These are phyloP conservation scores for Hirschioporus abietinus DNA, from an alignment of 768 basidiomycete genomes.

Conservation along the genomic window DNA sequence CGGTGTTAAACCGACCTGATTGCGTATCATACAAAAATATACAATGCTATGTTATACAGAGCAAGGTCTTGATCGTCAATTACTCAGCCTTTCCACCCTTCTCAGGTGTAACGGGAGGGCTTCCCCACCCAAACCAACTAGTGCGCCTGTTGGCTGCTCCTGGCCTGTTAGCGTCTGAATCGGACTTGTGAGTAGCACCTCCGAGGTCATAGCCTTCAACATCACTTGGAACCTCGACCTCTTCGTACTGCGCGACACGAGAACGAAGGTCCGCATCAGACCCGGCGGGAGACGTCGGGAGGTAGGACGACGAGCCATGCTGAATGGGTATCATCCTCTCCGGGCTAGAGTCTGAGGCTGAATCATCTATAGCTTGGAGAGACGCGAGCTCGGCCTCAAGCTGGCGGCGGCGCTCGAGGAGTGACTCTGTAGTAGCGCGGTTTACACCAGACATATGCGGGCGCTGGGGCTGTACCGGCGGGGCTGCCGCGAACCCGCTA, in stretches of 20 bases:
- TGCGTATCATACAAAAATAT: not conserved
- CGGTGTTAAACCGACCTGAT: too few species aligned
- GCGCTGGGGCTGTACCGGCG: constrained; percentile 19
- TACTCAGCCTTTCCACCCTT: constrained; percentile 36
- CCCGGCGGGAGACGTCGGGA: constrained; percentile 4
- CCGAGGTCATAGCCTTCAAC: constrained; percentile 54
- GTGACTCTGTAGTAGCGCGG: constrained; percentile 26
- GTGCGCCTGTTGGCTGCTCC: constrained; percentile 24
- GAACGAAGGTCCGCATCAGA: constrained; percentile 6
- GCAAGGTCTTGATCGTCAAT: not conserved
- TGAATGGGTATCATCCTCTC: constrained; percentile 1
- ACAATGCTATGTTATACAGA: not conserved
- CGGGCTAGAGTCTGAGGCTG: constrained; percentile 1
- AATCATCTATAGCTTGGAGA: constrained; percentile 17
- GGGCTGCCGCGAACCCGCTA: not conserved
- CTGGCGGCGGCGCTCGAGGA: constrained; percentile 42
- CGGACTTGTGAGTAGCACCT: constrained; percentile 17
- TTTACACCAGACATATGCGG: constrained; percentile 12
- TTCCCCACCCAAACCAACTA: constrained; percentile 52
- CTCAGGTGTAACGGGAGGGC: constrained; percentile 8
- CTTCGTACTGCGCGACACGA: constrained; percentile 41
- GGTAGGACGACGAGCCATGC: constrained; percentile 5
- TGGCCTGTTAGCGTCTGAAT: constrained; percentile 18
- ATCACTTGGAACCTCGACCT: constrained; percentile 68
- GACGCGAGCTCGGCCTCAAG: constrained; percentile 57